Evolutionary conservation across 768 basidiomycete species (phyloP).

Genomic region (Aureoboletus auriporus): DNA sequence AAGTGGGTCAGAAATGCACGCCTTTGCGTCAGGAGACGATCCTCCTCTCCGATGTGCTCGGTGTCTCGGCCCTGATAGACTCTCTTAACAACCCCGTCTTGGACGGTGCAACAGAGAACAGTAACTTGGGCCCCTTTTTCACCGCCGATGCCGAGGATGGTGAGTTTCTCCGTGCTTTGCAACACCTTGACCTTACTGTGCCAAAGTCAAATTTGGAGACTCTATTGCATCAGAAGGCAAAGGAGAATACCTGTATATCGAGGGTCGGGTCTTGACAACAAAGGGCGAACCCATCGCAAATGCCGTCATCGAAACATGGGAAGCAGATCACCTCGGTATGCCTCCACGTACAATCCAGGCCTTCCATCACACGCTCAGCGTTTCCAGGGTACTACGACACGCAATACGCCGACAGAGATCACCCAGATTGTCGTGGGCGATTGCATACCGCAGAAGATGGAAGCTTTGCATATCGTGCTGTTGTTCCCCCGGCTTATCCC

Average conservation of each 20-base stretch:
- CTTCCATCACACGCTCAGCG: neutral
- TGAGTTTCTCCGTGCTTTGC: constrained; percentile 29
- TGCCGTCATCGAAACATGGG: constrained; percentile 80
- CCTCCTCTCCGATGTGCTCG: constrained; percentile 78
- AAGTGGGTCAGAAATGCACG: constrained; percentile 68
- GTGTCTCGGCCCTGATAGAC: constrained; percentile 76
- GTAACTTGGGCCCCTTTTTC: constrained; percentile 80
- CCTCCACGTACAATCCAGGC: constrained; percentile 31
- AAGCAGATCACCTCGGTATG: constrained; percentile 61
- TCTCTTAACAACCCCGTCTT: constrained; percentile 64
- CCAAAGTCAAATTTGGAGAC: constrained; percentile 59
- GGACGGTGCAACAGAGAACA: constrained; percentile 63
- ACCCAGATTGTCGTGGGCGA: constrained; percentile 73
- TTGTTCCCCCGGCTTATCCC: constrained; percentile 68
- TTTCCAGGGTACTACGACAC: constrained; percentile 34
- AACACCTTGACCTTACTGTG: neutral
- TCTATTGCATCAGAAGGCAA: constrained; percentile 86
- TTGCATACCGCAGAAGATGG: constrained; percentile 59
- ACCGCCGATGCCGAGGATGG: constrained; percentile 73
- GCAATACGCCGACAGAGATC: constrained; percentile 51
- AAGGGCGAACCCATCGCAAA: constrained; percentile 60
- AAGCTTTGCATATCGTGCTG: constrained; percentile 63
- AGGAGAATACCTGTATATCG: constrained; percentile 79
- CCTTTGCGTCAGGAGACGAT: constrained; percentile 76
- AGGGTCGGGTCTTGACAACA: constrained; percentile 59